Evolutionary conservation across 2,329 filamentous ascomycete genomes (phyloP), one percentile per base, ranked within the genome.

Genomic region (Fusarium scirpi): DNA sequence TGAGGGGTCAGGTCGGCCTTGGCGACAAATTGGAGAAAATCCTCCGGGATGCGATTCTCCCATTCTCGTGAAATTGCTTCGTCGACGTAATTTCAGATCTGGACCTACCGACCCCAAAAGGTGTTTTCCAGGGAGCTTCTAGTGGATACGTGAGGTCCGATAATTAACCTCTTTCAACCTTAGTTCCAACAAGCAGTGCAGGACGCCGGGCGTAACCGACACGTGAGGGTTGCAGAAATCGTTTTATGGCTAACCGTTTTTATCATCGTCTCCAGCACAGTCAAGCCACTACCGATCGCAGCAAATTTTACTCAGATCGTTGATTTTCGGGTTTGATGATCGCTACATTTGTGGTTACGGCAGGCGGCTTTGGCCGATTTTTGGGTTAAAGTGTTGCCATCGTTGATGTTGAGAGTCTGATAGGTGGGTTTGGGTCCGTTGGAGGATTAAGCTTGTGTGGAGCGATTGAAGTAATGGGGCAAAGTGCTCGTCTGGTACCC

Each of bases 141-240:
- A 65, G 59, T 30, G n/a, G 7, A 13, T 10, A 57, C 24, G 44
- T 51, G 18, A 64, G 38, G 22, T n/a, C 22, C 20, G 20, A 13
- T 4, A 2, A 44, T 51, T 58, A 49, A 16, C 48, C 20, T 15
- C 16, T 8, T 60, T 34, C n/a, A n/a, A n/a, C n/a, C n/a, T n/a
- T n/a, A n/a, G n/a, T n/a, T n/a, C n/a, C n/a, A n/a, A n/a, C n/a
- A n/a, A n/a, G n/a, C n/a, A n/a, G n/a, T n/a, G n/a, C n/a, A n/a
- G n/a, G n/a, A n/a, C n/a, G n/a, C n/a, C n/a, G n/a, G 63, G 62
- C 62, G 20, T 66, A 24, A 46, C 63, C 63, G 62, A 61, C 45
- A 58, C 60, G 45, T 51, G 62, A 65, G 40, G 60, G 62, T 51
- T 65, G 62, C 60, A 29, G 40, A n/a, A 34, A 38, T 38, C 10